Evolutionary conservation across 768 basidiomycete genomes (phyloP).

Genomic region (Baorangia bicolor): DNA sequence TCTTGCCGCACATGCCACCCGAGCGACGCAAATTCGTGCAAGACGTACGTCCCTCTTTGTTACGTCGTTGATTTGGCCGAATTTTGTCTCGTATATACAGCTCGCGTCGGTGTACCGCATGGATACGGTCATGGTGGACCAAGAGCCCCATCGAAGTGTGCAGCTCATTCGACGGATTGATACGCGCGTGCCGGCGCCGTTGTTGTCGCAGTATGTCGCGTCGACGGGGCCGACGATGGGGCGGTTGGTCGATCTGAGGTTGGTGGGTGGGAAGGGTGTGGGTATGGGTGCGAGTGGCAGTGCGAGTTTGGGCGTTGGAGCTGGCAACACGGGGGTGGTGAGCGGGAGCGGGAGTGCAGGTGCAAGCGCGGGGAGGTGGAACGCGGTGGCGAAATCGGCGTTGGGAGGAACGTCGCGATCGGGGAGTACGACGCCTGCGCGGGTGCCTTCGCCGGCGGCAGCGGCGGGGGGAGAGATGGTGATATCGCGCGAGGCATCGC

Average conservation of each 20-base stretch:
- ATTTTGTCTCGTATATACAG: too few relatives aligned
- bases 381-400: conserved; percentile 15
- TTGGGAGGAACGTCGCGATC: not conserved
- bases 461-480: conserved; percentile 11
- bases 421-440: conserved; percentile 9
- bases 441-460: conserved; percentile 21
- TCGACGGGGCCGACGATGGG: conserved; percentile 47
- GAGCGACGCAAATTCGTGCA: conserved; percentile 83
- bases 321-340: too few relatives aligned
- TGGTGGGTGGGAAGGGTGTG: conserved; percentile 11
- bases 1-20: conserved; percentile 79
- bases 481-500: conserved; percentile 9
- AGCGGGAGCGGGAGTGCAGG: not conserved
- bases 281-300: not conserved
- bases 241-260: conserved; percentile 57
- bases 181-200: conserved; percentile 70
- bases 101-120: conserved; percentile 80
- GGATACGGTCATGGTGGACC: conserved; percentile 84
- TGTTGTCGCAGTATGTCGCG: conserved; percentile 52
- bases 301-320: not conserved
- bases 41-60: conserved; percentile 48
- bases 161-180: conserved; percentile 82
- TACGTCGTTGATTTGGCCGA: too few relatives aligned
- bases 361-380: conserved; percentile 14
- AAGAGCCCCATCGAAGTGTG: conserved; percentile 85